phyloP scores from a whole-genome alignment of 495 filamentous ascomycete species.

The Penicillium cosmopolitanum region DNA sequence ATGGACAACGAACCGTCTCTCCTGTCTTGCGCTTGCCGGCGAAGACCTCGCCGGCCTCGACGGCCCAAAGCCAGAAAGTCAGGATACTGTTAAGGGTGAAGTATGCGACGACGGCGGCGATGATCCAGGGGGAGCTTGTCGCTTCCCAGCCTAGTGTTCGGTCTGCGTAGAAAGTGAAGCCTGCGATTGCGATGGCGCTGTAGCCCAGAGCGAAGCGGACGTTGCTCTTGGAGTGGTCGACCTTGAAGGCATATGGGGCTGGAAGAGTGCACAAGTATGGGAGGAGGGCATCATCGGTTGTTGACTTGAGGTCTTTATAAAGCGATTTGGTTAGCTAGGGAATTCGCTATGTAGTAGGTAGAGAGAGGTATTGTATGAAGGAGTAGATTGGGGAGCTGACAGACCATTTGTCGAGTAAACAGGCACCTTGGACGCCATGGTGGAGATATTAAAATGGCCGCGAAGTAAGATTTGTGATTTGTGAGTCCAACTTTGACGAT shows the following conservation, averaged over 20 bases:
- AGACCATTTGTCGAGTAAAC: slow-evolving; percentile 53
- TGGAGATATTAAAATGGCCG: slow-evolving; percentile 10
- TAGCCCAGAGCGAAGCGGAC: slow-evolving; percentile 84
- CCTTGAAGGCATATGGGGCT: slow-evolving; percentile 65
- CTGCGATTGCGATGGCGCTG: slow-evolving; percentile 76
- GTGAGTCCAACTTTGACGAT: not conserved
- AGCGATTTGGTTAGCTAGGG: slow-evolving; percentile 9
- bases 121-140: slow-evolving; percentile 73
- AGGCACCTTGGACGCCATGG: slow-evolving; percentile 46
- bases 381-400: slow-evolving; percentile 29
- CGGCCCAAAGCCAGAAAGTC: slow-evolving; percentile 83
- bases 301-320: slow-evolving; percentile 86
- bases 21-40: slow-evolving; percentile 63
- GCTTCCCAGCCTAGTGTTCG: slow-evolving; percentile 86
- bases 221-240: slow-evolving; percentile 79
- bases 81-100: slow-evolving; percentile 76
- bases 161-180: slow-evolving; percentile 84
- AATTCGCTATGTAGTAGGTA: not conserved
- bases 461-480: not conserved
- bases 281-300: slow-evolving; percentile 90
- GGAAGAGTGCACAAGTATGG: slow-evolving; percentile 84
- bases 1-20: slow-evolving; percentile 48
- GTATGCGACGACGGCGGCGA: slow-evolving; percentile 75
- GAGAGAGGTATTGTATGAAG: slow-evolving; percentile 12
- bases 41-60: slow-evolving; percentile 84